These are phyloP conservation scores for Cutaneotrichosporon cavernicola DNA, from an alignment of 1,284 basidiomycete species.

Conservation along the genomic window DNA sequence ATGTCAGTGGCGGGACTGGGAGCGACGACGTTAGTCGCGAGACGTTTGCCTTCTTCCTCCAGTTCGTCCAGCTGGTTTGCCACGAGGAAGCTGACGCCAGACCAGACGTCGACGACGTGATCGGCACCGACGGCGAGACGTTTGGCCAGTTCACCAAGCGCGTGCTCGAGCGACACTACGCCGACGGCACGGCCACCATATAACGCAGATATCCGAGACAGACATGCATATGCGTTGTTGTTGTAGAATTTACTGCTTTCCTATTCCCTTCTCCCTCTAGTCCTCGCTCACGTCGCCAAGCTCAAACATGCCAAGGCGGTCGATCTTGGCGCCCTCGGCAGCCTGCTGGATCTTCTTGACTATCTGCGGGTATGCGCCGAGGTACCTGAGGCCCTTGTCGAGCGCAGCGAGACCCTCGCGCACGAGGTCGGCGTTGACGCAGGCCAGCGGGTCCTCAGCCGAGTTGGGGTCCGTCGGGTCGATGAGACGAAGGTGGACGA, in stretches of 20 bases:
- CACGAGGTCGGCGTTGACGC: constrained; percentile 78
- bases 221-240: constrained; percentile 9
- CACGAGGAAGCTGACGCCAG: constrained; percentile 23
- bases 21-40: constrained; percentile 64
- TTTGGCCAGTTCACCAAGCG: constrained; percentile 86
- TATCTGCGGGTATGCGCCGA: constrained; percentile 67
- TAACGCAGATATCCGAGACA: neutral
- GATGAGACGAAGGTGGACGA: constrained; percentile 81
- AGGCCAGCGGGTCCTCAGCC: constrained; percentile 67
- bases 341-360: constrained; percentile 64
- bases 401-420: constrained; percentile 67
- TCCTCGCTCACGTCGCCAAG: constrained; percentile 48
- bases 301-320: constrained; percentile 81
- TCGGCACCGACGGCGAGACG: constrained; percentile 63
- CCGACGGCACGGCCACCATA: neutral
- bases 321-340: constrained; percentile 66
- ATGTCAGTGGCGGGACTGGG: constrained; percentile 61
- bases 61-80: constrained; percentile 54
- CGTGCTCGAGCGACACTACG: constrained; percentile 76
- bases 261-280: constrained; percentile 7
- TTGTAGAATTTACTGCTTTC: neutral
- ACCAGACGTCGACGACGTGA: constrained; percentile 72
- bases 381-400: constrained; percentile 75
- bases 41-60: constrained; percentile 84
- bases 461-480: constrained; percentile 72